Base-by-base conservation (phyloP, 2,329 filamentous ascomycete species). In the Alternaria postmessia region DNA sequence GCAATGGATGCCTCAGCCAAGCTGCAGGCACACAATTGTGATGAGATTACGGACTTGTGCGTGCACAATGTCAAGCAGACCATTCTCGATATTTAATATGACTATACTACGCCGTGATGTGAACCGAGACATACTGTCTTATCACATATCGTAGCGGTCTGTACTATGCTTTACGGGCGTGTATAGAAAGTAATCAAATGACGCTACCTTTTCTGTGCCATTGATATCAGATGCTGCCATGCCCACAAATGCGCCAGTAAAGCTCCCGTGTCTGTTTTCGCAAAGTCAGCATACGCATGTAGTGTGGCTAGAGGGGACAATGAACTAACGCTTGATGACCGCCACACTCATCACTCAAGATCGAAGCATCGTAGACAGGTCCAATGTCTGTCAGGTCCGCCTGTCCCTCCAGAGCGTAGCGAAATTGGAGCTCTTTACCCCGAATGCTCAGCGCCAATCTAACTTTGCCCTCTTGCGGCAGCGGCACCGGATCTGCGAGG, bases 291-390 rank as follows among this genome's bases (percentile, higher is more conserved):
- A 14, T 5, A 36, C 30, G 14, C 20, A 12, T 26, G 7, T 2
- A 6, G 11, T 20, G 7, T 14, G 4, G 7, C 7, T 12, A 14
- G 28, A 3, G 20, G 20, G 22, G 9, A 16, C 20, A 39, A 39
- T 16, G 18, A 32, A 57, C 57, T 60, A 3, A 60, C 57, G 79
- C 82, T 61, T 84, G 82, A 62, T 89, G 86, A 0, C 87, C 87
- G 9, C 87, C 87, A 58, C 87, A 89, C 76, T 89, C 87, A 66
- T 89, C 87, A 11, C 83, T 86, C 7, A 89, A 61, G 14, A 89
- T 84, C 7, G 85, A 86, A 0, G 87, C 87, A 65, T 89, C 86
- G 44, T 84, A 83, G 1, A 86, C 82, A 0, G 84, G 84, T 0
- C 87, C 87, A 49, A 89, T 79, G 61, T 81, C 75, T 68, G 80